Evolutionary conservation across 2,329 filamentous ascomycete species (phyloP).

Genomic region (Colletotrichum tabaci): DNA sequence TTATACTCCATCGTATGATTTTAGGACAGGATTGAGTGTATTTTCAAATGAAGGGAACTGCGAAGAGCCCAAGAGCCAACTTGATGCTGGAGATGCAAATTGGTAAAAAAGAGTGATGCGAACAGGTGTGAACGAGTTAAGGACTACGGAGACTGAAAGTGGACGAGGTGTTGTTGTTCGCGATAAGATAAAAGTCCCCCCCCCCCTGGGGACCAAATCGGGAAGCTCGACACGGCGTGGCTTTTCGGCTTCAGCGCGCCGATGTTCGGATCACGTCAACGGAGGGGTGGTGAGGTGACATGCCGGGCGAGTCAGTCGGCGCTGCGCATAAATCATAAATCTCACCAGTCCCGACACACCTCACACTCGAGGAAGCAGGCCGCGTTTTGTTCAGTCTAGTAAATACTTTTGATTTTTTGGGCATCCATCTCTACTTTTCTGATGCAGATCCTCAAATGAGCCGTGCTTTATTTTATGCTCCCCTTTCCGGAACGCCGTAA

Average conservation of each 20-base stretch:
- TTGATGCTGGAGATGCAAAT: too few species aligned
- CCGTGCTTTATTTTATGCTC: not conserved
- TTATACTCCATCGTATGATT: slow-evolving; percentile 59
- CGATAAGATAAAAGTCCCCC: slow-evolving; percentile 33
- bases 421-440: slow-evolving; percentile 34
- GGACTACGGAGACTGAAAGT: not conserved
- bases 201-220: slow-evolving; percentile 11
- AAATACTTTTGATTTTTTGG: slow-evolving; percentile 26
- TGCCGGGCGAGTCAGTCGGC: slow-evolving; percentile 5
- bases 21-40: too few species aligned
- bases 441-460: not conserved
- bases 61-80: not conserved
- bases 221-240: slow-evolving; percentile 34
- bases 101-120: not conserved
- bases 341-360: not conserved
- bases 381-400: not conserved
- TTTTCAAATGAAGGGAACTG: not conserved
- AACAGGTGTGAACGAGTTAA: not conserved
- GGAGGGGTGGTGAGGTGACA: slow-evolving; percentile 8
- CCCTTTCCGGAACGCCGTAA: not conserved
- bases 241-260: slow-evolving; percentile 28
- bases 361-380: not conserved
- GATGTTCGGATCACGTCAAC: slow-evolving; percentile 40
- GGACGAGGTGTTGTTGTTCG: not conserved
- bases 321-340: not conserved